Percentiles rank a stretch among this genome's conserved stretches.
These are phyloP conservation scores for Euclidium syriacum DNA, from an alignment of 345 rosid species.

Conservation along the genomic window DNA sequence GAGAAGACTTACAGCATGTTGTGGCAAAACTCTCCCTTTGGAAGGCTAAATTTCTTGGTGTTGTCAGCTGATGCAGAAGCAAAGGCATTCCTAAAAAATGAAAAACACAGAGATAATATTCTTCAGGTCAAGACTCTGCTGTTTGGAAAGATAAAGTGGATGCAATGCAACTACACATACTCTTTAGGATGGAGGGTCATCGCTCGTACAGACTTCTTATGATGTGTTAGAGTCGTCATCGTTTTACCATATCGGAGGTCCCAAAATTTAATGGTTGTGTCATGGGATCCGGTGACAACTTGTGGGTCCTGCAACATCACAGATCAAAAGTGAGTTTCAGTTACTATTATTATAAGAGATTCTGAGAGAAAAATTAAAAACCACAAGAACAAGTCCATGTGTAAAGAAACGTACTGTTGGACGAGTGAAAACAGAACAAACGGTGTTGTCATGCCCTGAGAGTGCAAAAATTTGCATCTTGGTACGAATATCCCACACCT, in stretches of 20 bases:
- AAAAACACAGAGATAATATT: constrained; percentile 1
- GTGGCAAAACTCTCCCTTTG: constrained; percentile 87
- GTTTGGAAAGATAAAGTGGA: background rate
- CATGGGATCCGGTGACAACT: constrained; percentile 99
- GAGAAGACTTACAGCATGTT: constrained; percentile 85
- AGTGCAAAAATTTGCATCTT: constrained; percentile 96
- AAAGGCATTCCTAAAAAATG: constrained; percentile 62
- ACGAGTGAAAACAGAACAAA: constrained; percentile 91
- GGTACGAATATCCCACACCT: constrained; percentile 99
- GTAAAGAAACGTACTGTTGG: constrained; percentile 54
- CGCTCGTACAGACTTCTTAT: constrained; percentile 97
- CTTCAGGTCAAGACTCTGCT: background rate
- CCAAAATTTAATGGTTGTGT: constrained; percentile 93
- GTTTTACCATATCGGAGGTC: constrained; percentile 98
- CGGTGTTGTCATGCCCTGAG: constrained; percentile 92
- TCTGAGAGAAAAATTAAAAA: background rate
- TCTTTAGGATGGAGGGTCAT: constrained; percentile 92
- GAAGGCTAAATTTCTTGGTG: constrained; percentile 85
- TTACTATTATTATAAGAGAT: background rate
- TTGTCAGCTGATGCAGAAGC: constrained; percentile 99
- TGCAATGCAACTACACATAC: constrained; percentile 35
- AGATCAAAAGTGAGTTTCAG: constrained; percentile 11
- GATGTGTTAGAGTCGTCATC: constrained; percentile 90
- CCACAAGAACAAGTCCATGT: background rate
- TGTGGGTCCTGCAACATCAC: constrained; percentile 75